phyloP scores from a whole-genome alignment of 257 asterid species.

The Solanum etuberosum region DNA sequence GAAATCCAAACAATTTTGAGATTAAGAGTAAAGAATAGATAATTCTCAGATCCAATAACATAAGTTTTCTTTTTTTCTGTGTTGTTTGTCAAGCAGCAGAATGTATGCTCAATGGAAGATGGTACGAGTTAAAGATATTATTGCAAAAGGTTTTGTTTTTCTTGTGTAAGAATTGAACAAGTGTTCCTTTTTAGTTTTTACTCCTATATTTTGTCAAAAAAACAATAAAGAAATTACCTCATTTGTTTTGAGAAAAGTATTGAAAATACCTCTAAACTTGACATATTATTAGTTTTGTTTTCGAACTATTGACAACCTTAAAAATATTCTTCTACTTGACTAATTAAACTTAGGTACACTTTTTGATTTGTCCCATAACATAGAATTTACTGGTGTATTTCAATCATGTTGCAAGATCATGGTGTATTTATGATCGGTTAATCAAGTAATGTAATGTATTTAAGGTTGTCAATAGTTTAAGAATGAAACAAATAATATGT shows the following conservation, averaged over 20 bases:
- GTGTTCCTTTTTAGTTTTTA: neutral
- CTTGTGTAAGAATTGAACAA: neutral
- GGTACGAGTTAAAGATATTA: neutral
- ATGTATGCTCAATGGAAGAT: neutral
- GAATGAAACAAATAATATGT: no score
- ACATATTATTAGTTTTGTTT: no score
- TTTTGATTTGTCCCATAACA: no score
- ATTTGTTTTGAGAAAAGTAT: neutral
- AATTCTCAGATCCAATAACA: neutral
- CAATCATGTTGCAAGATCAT: no score
- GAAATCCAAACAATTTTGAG: neutral
- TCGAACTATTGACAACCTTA: rapidly evolving
- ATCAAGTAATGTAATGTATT: no score
- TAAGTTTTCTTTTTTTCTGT: neutral
- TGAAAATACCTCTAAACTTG: no score
- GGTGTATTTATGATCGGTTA: no score
- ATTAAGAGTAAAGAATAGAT: neutral
- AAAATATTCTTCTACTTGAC: no score
- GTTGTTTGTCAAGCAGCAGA: neutral
- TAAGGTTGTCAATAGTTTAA: no score
- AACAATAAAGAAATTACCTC: no score
- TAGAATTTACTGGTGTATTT: no score
- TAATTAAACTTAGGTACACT: no score
- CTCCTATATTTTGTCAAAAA: neutral
- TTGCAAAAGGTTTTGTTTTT: neutral